Evolutionary conservation across 2,329 filamentous ascomycete genomes (phyloP), one percentile per base, ranked within the genome.

Genomic region (Hymenoscyphus scutula): DNA sequence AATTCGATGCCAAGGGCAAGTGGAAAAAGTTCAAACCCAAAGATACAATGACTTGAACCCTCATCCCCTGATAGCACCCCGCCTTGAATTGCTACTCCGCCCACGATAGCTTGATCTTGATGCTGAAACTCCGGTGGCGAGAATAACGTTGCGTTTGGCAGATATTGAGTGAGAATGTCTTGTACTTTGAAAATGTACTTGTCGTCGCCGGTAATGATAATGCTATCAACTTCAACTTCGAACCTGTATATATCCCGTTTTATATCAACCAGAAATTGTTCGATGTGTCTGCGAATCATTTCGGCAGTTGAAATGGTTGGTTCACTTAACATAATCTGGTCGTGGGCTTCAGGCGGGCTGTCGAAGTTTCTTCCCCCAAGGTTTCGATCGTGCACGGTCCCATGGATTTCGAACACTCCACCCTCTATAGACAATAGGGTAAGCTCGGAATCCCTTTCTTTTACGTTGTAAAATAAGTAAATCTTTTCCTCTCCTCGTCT

Each of bases 331-430:
- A 62, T 3, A 8, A 13, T 19, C 13, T 62, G 60, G 27, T 53
- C 53, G 6, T 41, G 23, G 25, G 32, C 59, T 30, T 19, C 30
- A 19, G 13, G 4, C 45, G 17, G 25, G 58, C 5, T 27, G n/a
- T 25, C 27, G 32, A 60, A 64, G 17, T 62, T 51, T 10, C 59
- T 37, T 19, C 63, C 37, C 3, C 64, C 61, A 37, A 64, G 2
- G 15, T 41, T 54, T 10, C 41, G 23, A 27, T 61, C 56, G 13
- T n/a, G 27, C 7, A 55, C 55, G 0, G 11, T 34, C 10, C 51
- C 62, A 8, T 63, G 2, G 29, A 62, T 58, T n/a, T 66, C 63
- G 51, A 62, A 64, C 1, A 67, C 41, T 13, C 65, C 61, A 17
- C n/a, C 4, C 3, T 65, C 57, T 10, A 58, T 48, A 8, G 13